Percentiles rank a stretch among this genome's conserved stretches.
Evolutionary conservation across 495 filamentous ascomycete genomes (phyloP).

Genomic region (Penicillium manginii): DNA sequence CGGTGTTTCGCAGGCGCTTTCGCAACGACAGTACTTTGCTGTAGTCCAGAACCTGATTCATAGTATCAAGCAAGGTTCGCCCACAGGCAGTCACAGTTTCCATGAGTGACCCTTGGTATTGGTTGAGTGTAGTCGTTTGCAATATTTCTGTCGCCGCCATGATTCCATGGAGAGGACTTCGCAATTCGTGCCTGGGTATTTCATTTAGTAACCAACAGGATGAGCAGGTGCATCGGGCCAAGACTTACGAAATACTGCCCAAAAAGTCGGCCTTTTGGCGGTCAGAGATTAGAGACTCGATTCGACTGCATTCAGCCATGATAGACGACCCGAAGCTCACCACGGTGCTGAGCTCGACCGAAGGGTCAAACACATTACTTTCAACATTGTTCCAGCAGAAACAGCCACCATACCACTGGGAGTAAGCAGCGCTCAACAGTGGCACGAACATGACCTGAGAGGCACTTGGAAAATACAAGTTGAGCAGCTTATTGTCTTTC

Average conservation of each 20-base stretch:
- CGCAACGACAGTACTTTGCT: slow-evolving; percentile 21
- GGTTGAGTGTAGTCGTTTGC: slow-evolving; percentile 51
- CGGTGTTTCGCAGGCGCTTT: slow-evolving; percentile 5
- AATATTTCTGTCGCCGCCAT: slow-evolving; percentile 63
- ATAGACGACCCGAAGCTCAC: slow-evolving; percentile 59
- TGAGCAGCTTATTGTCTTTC: slow-evolving; percentile 13
- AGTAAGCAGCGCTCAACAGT: slow-evolving; percentile 61
- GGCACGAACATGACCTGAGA: slow-evolving; percentile 50
- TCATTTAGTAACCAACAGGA: no score
- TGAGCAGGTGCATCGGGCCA: no score
- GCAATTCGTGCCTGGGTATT: slow-evolving; percentile 69
- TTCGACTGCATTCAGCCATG: slow-evolving; percentile 60
- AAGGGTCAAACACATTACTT: slow-evolving; percentile 24
- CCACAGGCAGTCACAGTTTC: slow-evolving; percentile 61
- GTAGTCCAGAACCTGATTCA: slow-evolving; percentile 26
- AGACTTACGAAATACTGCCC: slow-evolving; percentile 66
- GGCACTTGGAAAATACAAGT: slow-evolving; percentile 31
- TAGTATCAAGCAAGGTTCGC: slow-evolving; percentile 63
- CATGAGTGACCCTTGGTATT: slow-evolving; percentile 54
- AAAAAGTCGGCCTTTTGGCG: slow-evolving; percentile 65
- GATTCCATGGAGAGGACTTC: slow-evolving; percentile 67
- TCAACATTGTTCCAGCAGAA: slow-evolving; percentile 52
- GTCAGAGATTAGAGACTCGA: slow-evolving; percentile 48
- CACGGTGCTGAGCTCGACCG: slow-evolving; percentile 36
- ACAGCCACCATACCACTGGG: slow-evolving; percentile 63